A percentile compares a stretch with the other conserved stretches of the same genome.
Evolutionary conservation across 306 rosid genomes (phyloP).

Genomic region (Vicia sativa): DNA sequence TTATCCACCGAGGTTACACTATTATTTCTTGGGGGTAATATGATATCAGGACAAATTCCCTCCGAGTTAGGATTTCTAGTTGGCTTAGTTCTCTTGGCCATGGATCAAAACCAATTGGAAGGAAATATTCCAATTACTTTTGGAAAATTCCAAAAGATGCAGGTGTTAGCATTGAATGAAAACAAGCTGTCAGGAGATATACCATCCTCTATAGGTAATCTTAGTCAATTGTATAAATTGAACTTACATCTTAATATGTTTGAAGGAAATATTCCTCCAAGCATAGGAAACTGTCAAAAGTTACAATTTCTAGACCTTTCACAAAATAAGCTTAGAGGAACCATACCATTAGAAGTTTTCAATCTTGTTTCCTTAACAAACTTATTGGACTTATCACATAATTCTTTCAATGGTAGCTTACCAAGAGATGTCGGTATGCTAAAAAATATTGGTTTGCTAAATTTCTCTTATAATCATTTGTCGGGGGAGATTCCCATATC

Average conservation of each 20-base stretch:
- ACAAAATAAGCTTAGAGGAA: slow-evolving; percentile 28
- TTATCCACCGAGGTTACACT: slow-evolving; percentile 14
- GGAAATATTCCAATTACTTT: slow-evolving; percentile 37
- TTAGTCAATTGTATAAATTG: slow-evolving; percentile 8
- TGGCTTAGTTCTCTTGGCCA: neutral
- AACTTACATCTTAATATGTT: neutral
- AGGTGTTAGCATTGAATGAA: fast-evolving
- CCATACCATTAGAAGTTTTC: slow-evolving; percentile 5
- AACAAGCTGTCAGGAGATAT: slow-evolving; percentile 39
- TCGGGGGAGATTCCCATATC: neutral
- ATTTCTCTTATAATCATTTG: neutral
- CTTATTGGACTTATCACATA: neutral
- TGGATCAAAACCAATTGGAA: neutral
- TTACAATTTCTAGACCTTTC: slow-evolving; percentile 1
- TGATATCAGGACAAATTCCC: slow-evolving; percentile 32
- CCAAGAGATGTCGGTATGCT: neutral
- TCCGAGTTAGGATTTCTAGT: slow-evolving; percentile 22
- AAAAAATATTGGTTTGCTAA: neutral
- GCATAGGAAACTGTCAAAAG: slow-evolving; percentile 19
- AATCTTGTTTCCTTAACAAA: neutral
- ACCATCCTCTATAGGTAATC: slow-evolving; percentile 29
- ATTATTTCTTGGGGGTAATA: neutral
- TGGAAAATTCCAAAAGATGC: slow-evolving; percentile 33
- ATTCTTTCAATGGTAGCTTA: neutral
- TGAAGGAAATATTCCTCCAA: slow-evolving; percentile 41